Base-by-base conservation (phyloP, 495 filamentous ascomycete species). In the Tuber umbilicatum region DNA sequence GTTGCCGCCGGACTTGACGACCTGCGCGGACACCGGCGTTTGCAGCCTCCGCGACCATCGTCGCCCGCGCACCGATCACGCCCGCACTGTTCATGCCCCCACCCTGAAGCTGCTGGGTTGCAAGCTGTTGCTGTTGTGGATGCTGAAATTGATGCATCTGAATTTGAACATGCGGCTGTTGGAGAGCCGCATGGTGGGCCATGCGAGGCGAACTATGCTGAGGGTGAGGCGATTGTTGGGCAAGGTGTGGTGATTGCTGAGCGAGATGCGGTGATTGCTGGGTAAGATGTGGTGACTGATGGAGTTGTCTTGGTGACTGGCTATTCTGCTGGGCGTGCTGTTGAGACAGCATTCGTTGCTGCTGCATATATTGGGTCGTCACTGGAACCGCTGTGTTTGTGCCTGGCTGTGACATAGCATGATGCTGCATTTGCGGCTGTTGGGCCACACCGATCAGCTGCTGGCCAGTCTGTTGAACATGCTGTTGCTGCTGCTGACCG, bases 211-310 rank as follows among this genome's bases (percentile, higher is more conserved):
- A 80, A 47, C 76, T 80, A 42, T 79, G 68, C 40, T 71, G 78
- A 45, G 76, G 76, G 9, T 71, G 75, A 70, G 75, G 70, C 7
- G 79, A 77, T 50, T 70, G 73, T 31, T 76, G 71, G 14, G 70
- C 70, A 38, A 80, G 45, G 35, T 73, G 72, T 67, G 73, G 78
- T 14, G 79, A 78, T 37, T 79, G 73, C 27, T 79, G 74, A 67
- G 77, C 41, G 27, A 78, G 60, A 43, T 75, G 72, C n/a, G 78
- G 74, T 17, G 79, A 77, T 47, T 74, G 73, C 21, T 78, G 79
- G 50, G 75, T 72, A 50, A 79, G 69, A 21, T 75, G 78, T 42
- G 79, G 75, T 37, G 79, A 80, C 64, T 81, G 80, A 16, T 80
- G 77, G 40, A 80, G 77, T 38, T 41, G 79, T 37, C 37, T 60